Conservation (phyloP, 2,329 filamentous ascomycete genomes). For the Fulvia fulva region DNA sequence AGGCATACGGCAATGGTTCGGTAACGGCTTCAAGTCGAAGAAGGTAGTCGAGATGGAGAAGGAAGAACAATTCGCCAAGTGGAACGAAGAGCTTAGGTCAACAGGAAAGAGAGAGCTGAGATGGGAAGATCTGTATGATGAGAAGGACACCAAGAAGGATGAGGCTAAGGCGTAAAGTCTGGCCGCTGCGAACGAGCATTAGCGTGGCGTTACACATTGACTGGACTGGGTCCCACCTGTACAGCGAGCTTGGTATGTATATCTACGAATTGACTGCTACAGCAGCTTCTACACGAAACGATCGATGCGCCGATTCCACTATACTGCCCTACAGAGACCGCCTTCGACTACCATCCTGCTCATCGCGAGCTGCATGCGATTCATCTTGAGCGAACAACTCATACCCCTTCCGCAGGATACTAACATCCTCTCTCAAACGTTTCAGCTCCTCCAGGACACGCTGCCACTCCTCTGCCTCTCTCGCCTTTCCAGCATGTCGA, state of each 20-base stretch:
- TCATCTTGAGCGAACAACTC: background rate
- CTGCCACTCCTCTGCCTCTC: background rate
- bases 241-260: background rate
- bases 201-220: background rate
- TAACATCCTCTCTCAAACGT: background rate
- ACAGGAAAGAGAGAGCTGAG: constrained; percentile 22
- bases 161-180: constrained; percentile 8
- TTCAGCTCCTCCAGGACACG: background rate
- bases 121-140: constrained; percentile 24
- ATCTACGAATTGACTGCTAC: background rate
- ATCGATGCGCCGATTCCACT: too few species aligned
- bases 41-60: constrained; percentile 22
- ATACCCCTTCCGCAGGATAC: background rate
- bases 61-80: constrained; percentile 21
- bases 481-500: background rate
- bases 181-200: background rate
- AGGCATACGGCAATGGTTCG: constrained; percentile 36
- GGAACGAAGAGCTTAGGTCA: constrained; percentile 24
- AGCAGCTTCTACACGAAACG: background rate
- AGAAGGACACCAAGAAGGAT: constrained; percentile 17
- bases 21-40: constrained; percentile 33
- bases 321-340: background rate
- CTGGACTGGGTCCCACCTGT: background rate
- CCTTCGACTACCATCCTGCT: background rate
- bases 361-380: background rate